Conservation (phyloP, 208 protist species). For the Spongospora subterranea region DNA sequence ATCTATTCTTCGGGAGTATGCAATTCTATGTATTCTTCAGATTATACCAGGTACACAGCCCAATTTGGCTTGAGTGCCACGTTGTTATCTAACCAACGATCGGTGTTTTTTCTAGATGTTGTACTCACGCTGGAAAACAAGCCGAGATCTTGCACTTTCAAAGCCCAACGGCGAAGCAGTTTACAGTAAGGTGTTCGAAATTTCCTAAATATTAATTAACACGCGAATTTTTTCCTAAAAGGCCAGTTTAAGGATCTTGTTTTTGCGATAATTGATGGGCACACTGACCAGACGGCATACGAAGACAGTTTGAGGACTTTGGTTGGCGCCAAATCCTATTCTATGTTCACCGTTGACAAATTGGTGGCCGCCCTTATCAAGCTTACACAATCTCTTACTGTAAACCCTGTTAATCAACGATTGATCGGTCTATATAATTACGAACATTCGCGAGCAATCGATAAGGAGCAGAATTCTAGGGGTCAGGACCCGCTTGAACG, state of each 20-base stretch:
- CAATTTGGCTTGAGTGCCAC: not conserved
- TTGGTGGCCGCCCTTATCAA: conserved; percentile 47
- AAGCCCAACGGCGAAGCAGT: conserved; percentile 29
- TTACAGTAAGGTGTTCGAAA: not conserved
- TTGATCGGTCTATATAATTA: conserved; percentile 39
- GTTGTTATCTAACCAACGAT: not conserved
- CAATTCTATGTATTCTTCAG: conserved; percentile 60
- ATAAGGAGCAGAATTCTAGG: not conserved
- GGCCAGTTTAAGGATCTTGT: conserved; percentile 33
- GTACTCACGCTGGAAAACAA: conserved; percentile 37
- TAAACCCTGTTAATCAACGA: not conserved
- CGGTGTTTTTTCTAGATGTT: conserved; percentile 3
- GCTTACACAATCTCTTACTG: not conserved
- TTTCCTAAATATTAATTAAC: not conserved
- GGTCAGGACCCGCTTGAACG: conserved; percentile 27
- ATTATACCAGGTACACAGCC: conserved; percentile 57
- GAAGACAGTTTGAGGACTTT: conserved; percentile 16
- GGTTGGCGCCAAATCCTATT: conserved; percentile 39
- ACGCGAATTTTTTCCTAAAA: not conserved
- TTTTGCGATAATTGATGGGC: not conserved
- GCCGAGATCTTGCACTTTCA: not conserved
- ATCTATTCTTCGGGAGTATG: conserved; percentile 59
- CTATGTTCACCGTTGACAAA: conserved; percentile 59
- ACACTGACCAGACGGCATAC: not conserved
- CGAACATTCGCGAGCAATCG: conserved; percentile 30